Evolutionary conservation across 2,329 filamentous ascomycete species (phyloP).

Genomic region (Mycocentrospora acerina): DNA sequence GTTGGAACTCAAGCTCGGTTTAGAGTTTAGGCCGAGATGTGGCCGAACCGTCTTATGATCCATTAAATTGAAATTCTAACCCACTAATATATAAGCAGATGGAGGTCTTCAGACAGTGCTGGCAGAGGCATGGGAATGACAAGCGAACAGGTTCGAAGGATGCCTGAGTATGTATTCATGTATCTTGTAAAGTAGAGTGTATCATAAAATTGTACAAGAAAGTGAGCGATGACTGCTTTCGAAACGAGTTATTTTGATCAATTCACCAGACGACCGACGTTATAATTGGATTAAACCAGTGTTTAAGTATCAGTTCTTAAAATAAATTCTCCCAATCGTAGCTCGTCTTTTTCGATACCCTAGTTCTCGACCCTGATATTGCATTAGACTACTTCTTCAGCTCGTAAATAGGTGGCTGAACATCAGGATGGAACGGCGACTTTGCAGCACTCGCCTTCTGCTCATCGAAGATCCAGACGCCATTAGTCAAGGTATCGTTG

Average conservation of each 20-base stretch:
- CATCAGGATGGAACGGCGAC: conserved; percentile 30
- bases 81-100: conserved; percentile 60
- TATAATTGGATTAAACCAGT: too few species aligned
- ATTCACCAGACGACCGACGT: too few species aligned
- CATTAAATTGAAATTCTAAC: background rate
- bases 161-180: conserved; percentile 43
- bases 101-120: conserved; percentile 84
- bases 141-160: conserved; percentile 78
- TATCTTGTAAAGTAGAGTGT: conserved; percentile 1
- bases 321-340: background rate
- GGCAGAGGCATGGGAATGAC: conserved; percentile 88
- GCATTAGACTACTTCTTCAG: conserved; percentile 9
- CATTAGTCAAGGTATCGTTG: conserved; percentile 67
- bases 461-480: conserved; percentile 69
- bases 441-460: conserved; percentile 46
- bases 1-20: too few species aligned
- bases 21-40: conserved; percentile 17
- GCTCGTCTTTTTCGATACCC: conserved; percentile 2
- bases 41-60: conserved; percentile 22
- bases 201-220: too few species aligned
- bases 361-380: background rate
- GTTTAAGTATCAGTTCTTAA: background rate
- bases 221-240: too few species aligned
- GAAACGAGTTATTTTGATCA: too few species aligned
- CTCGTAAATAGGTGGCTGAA: conserved; percentile 30